Conservation (phyloP, 164 flowering plant genomes). For the Cinnamomum micranthum region DNA sequence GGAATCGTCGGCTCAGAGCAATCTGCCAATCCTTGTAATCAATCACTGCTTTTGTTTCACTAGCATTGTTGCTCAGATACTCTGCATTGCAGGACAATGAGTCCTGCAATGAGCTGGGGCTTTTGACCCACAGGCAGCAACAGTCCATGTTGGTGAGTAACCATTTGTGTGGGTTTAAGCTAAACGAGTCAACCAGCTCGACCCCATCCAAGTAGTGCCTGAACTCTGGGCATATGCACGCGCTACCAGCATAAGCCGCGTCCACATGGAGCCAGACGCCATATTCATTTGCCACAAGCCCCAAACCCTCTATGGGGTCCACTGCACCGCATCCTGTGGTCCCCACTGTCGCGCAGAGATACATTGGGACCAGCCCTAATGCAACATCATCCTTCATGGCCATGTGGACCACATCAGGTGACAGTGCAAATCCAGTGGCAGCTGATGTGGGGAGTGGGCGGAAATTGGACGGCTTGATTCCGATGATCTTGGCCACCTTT, state of each 20-base stretch:
- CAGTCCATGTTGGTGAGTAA: constrained; percentile 48
- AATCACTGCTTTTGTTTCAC: constrained; percentile 40
- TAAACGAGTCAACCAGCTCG: constrained; percentile 51
- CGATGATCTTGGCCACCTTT: constrained; percentile 44
- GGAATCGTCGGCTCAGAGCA: constrained; percentile 43
- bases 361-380: constrained; percentile 47
- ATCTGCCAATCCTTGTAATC: constrained; percentile 76
- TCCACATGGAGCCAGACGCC: constrained; percentile 64
- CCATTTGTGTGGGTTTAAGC: constrained; percentile 62
- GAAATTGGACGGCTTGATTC: constrained; percentile 34
- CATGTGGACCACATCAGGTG: constrained; percentile 27
- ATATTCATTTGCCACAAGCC: constrained; percentile 30
- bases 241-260: constrained; percentile 61
- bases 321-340: constrained; percentile 56
- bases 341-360: constrained; percentile 49
- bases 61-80: constrained; percentile 42
- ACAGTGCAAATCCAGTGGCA: constrained; percentile 10
- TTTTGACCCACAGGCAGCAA: constrained; percentile 58
- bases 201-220: constrained; percentile 43
- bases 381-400: constrained; percentile 37
- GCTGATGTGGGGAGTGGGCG: constrained; percentile 27
- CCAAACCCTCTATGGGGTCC: constrained; percentile 41
- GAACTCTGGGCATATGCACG: constrained; percentile 68
- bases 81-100: constrained; percentile 40
- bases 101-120: constrained; percentile 24